A percentile compares a stretch with the other conserved stretches of the same genome.
Evolutionary conservation across 139 green algal species (phyloP).

Genomic region (Yamagishiella unicocca): DNA sequence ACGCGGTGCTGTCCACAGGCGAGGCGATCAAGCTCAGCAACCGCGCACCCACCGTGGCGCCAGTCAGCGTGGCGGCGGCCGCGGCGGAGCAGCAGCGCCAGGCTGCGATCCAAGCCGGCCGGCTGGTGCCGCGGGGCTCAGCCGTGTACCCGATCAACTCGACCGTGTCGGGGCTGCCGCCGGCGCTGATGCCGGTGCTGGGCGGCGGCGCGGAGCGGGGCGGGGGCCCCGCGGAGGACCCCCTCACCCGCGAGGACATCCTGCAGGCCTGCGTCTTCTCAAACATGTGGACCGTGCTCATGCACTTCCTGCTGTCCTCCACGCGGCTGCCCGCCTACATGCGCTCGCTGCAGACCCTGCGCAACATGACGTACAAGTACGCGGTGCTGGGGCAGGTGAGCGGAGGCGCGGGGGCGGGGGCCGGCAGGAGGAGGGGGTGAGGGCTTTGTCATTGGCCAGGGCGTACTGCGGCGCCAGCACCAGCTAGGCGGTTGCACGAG

Average conservation of each 20-base stretch:
- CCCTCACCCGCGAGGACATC: background rate
- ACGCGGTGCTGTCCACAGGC: constrained; percentile 1
- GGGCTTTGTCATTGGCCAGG: too few species aligned
- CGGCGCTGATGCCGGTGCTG: background rate
- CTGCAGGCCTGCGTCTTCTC: constrained; percentile 38
- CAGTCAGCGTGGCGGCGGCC: constrained; percentile 11
- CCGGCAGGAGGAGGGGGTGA: too few species aligned
- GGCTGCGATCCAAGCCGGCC: background rate
- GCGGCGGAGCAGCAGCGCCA: background rate
- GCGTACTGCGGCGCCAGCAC: too few species aligned
- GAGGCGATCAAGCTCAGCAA: constrained; percentile 1
- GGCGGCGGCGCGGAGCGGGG: background rate
- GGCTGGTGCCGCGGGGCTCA: background rate
- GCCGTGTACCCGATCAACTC: too few species aligned
- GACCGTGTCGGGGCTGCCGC: too few species aligned
- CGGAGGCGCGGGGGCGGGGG: too few species aligned
- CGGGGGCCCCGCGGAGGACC: background rate
- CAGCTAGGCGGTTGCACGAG: too few species aligned
- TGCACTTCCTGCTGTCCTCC: constrained; percentile 16
- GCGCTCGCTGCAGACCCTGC: constrained; percentile 1
- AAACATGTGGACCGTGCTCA: constrained; percentile 39
- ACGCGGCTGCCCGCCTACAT: constrained; percentile 14
- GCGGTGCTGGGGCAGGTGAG: constrained; percentile 1
- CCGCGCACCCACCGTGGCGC: background rate
- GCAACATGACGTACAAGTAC: background rate